A percentile compares a stretch with the other conserved stretches of the same genome.
Evolutionary conservation across 2,329 filamentous ascomycete genomes (phyloP).

Genomic region (Calonectria fujianensis): DNA sequence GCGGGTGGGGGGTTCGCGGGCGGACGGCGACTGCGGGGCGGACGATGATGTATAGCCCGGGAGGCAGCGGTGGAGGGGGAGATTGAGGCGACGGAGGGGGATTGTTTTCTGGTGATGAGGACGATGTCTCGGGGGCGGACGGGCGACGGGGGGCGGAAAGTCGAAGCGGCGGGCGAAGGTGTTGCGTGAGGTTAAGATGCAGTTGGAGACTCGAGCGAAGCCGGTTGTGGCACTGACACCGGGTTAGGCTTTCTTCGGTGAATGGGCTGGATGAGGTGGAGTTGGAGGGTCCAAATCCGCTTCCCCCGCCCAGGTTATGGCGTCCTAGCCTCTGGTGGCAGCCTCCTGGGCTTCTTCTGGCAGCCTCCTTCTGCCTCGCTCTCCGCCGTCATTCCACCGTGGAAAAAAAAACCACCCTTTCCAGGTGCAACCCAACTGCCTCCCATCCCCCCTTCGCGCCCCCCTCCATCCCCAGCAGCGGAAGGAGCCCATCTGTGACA

Average conservation of each 20-base stretch:
- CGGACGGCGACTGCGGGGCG: background rate
- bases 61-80: background rate
- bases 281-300: slow-evolving; percentile 26
- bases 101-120: background rate
- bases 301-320: slow-evolving; percentile 22
- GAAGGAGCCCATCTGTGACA: slow-evolving; percentile 10
- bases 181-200: slow-evolving; percentile 11
- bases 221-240: slow-evolving; percentile 23
- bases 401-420: slow-evolving; percentile 9
- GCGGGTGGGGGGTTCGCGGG: slow-evolving; percentile 2
- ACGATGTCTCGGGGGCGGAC: background rate
- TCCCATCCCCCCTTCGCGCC: background rate
- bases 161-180: background rate
- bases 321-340: slow-evolving; percentile 21
- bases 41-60: slow-evolving; percentile 12
- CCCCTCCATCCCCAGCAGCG: slow-evolving; percentile 11
- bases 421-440: slow-evolving; percentile 23
- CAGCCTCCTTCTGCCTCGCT: slow-evolving; percentile 20
- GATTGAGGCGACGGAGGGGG: no score
- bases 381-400: slow-evolving; percentile 16
- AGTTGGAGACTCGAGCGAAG: slow-evolving; percentile 18
- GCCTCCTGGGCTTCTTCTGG: background rate
- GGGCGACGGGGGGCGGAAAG: background rate
- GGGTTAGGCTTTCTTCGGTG: slow-evolving; percentile 28
- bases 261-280: slow-evolving; percentile 26